Conservation (phyloP, 116 monocot genomes). For the Cymodocea nodosa region DNA sequence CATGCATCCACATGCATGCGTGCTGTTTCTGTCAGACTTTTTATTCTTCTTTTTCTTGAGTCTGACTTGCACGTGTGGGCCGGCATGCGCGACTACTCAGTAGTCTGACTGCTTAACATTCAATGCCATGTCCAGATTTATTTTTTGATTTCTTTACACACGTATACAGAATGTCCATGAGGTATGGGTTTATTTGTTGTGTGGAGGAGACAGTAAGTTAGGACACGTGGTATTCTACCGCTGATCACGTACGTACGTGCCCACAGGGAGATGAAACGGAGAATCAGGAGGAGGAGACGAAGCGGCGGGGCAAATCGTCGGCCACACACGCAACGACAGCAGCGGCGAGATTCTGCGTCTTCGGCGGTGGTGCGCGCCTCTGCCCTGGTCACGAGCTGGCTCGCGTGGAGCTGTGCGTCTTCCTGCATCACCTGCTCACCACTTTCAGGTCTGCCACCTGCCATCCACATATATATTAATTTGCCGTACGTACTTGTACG, state of each 20-base stretch:
- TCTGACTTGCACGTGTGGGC: not conserved
- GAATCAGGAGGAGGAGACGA: not conserved
- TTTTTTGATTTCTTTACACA: no score
- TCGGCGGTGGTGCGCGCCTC: constrained; percentile 72
- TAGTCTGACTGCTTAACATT: no score
- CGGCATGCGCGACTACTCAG: no score
- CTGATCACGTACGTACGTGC: no score
- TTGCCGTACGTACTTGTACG: no score
- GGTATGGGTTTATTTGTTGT: no score
- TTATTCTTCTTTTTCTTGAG: not conserved
- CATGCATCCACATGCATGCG: not conserved
- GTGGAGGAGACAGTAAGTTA: no score
- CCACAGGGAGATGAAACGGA: no score
- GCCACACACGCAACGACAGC: constrained; percentile 10
- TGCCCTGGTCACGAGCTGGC: constrained; percentile 91
- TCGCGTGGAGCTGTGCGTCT: constrained; percentile 68
- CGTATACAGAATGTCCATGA: no score
- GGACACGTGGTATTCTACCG: no score
- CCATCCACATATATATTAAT: no score
- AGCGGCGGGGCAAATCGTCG: not conserved
- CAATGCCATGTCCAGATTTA: no score
- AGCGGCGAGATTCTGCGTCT: constrained; percentile 39
- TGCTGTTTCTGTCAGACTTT: not conserved
- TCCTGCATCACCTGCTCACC: constrained; percentile 78
- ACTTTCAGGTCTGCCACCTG: constrained; percentile 37